Evolutionary conservation across 108 stramenopile genomes (phyloP).

Genomic region (Cylindrotheca fusiformis): DNA sequence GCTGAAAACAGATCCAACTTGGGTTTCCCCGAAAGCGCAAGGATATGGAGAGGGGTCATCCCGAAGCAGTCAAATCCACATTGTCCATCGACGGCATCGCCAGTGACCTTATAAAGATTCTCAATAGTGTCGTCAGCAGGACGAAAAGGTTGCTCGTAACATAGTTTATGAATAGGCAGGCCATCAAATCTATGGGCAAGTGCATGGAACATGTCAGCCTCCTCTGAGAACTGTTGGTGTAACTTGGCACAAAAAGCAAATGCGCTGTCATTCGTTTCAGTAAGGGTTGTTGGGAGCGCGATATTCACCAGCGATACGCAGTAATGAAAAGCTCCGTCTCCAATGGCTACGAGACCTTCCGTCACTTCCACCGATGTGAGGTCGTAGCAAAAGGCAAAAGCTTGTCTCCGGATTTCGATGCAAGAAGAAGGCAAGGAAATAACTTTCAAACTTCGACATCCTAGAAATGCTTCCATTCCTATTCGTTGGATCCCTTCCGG

Average conservation of each 20-base stretch:
- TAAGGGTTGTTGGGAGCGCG: background rate
- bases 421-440: background rate
- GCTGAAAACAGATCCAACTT: background rate
- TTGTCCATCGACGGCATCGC: background rate
- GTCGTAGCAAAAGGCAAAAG: background rate
- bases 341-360: background rate
- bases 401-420: background rate
- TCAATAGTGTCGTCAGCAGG: background rate
- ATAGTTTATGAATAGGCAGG: background rate
- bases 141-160: background rate
- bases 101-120: background rate
- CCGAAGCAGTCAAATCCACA: slow-evolving; percentile 1
- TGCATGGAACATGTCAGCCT: background rate
- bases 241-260: background rate
- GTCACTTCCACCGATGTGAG: background rate
- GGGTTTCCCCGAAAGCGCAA: background rate
- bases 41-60: background rate
- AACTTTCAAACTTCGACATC: background rate
- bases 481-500: background rate
- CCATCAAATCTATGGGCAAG: background rate
- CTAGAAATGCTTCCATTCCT: background rate
- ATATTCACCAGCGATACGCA: background rate
- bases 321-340: background rate
- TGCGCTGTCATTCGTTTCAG: background rate
- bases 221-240: background rate